These are phyloP conservation scores for Xenoacremonium recifei DNA, from an alignment of 2,329 filamentous ascomycete genomes.

Conservation along the genomic window DNA sequence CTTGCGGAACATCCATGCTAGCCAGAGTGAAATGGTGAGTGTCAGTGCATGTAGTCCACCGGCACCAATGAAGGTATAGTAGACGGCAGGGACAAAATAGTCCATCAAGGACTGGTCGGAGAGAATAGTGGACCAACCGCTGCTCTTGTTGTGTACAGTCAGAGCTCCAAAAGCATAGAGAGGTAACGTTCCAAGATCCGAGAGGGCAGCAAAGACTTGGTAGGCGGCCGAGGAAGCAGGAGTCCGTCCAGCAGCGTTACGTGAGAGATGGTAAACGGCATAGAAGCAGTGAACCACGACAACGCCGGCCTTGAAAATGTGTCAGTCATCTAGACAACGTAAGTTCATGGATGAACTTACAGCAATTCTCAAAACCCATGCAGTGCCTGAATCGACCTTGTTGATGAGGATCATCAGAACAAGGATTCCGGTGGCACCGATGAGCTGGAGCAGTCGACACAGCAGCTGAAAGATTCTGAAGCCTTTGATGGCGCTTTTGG, in stretches of 20 bases:
- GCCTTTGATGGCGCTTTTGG: constrained; percentile 69
- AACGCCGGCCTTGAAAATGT: constrained; percentile 64
- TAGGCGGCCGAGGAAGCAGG: constrained; percentile 84
- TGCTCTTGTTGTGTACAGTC: constrained; percentile 42
- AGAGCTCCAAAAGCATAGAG: constrained; percentile 57
- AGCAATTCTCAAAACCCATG: constrained; percentile 75
- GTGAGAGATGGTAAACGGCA: constrained; percentile 75
- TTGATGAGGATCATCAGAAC: constrained; percentile 76
- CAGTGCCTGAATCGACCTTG: constrained; percentile 60
- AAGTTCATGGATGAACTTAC: constrained; percentile 46
- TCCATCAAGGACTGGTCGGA: constrained; percentile 52
- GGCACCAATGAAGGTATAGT: constrained; percentile 63
- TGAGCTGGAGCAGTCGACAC: constrained; percentile 64
- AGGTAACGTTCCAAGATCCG: constrained; percentile 60
- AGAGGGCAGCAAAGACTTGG: constrained; percentile 75
- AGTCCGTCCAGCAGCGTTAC: constrained; percentile 67
- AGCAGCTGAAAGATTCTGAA: constrained; percentile 67
- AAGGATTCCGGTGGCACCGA: constrained; percentile 69
- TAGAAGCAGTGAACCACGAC: constrained; percentile 72
- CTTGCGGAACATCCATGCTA: constrained; percentile 76
- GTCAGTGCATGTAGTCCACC: constrained; percentile 70
- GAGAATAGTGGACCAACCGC: constrained; percentile 68
- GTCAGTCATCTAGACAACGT: constrained; percentile 6
- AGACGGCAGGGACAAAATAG: constrained; percentile 64
- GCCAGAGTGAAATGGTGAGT: constrained; percentile 68